Evolutionary conservation across 2,329 filamentous ascomycete species (phyloP).

Genomic region (Phialocephala sp.): DNA sequence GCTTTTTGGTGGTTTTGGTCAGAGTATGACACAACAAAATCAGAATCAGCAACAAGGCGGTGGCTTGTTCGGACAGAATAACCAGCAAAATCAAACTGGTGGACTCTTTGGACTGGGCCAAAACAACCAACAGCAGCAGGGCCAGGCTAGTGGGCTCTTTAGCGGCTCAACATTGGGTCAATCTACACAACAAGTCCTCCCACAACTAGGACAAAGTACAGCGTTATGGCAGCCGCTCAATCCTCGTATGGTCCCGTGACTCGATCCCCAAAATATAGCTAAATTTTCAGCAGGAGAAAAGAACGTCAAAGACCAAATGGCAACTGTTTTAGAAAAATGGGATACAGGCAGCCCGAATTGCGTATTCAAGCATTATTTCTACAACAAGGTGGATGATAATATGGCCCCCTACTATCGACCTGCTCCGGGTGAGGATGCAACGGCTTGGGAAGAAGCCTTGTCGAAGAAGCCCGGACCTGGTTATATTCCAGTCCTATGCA

Average conservation of each 20-base stretch:
- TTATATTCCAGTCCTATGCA: slow-evolving; percentile 77
- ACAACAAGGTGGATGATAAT: slow-evolving; percentile 80
- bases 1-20: slow-evolving; percentile 25
- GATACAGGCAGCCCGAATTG: slow-evolving; percentile 70
- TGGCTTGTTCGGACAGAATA: slow-evolving; percentile 19
- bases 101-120: slow-evolving; percentile 23
- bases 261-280: slow-evolving; percentile 10
- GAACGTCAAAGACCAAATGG: slow-evolving; percentile 75
- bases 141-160: slow-evolving; percentile 18
- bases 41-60: slow-evolving; percentile 25
- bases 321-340: slow-evolving; percentile 75
- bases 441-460: slow-evolving; percentile 84
- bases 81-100: slow-evolving; percentile 17
- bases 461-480: slow-evolving; percentile 78
- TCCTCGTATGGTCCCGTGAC: slow-evolving; percentile 35
- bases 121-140: slow-evolving; percentile 24
- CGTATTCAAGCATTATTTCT: slow-evolving; percentile 83
- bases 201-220: slow-evolving; percentile 34
- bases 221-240: slow-evolving; percentile 41
- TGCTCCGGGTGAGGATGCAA: slow-evolving; percentile 70
- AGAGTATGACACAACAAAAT: background rate
- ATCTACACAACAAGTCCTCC: slow-evolving; percentile 41
- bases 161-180: slow-evolving; percentile 27
- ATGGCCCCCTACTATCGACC: slow-evolving; percentile 79
- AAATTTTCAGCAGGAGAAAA: slow-evolving; percentile 62